Base-by-base conservation (phyloP, 78 protist genomes). In the Paulinella micropora region DNA sequence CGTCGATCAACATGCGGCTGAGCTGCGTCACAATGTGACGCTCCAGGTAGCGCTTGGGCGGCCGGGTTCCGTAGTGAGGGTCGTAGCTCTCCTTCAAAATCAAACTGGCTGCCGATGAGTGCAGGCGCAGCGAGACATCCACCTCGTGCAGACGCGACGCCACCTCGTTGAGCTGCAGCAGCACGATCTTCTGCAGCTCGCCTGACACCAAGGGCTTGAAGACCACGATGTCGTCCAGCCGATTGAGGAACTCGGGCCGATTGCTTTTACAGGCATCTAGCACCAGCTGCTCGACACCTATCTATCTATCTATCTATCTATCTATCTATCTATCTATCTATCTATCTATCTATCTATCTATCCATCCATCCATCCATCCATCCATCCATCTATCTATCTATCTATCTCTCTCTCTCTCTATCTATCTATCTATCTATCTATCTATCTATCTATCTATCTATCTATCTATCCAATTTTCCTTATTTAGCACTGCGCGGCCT, bases 181-280 rank as follows among this genome's bases (percentile, higher is more conserved):
- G 34, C 15, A 87, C 73, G 77, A 90, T 37, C 64, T 23, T 3
- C 26, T 34, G 36, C 31, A 85, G 88, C 23, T 41, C 9, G 32
- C n/a, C 84, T 2, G 28, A 39, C 0, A 23, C 34, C 31, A 90
- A 89, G 40, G 87, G 89, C 3, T 31, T 15, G 89, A 90, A 90
- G 87, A 85, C 1, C 64, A 86, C 83, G 67, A 86, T 37, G 79
- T 95, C 98, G 89, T 97, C 99, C 4, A 98, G 86, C n/a, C 99
- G 95, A 93, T 98, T 98, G 77, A 98, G 86, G 51, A 98, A 94
- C 91, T 98, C 99, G 26, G 99, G 99, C n/a, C n/a, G n/a, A n/a
- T n/a, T n/a, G n/a, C n/a, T n/a, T n/a, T n/a, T n/a, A n/a, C n/a
- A n/a, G n/a, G n/a, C n/a, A n/a, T n/a, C n/a, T n/a, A n/a, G n/a